phyloP scores from a whole-genome alignment of 208 protist genomes.

The Crithidia thermophila region DNA sequence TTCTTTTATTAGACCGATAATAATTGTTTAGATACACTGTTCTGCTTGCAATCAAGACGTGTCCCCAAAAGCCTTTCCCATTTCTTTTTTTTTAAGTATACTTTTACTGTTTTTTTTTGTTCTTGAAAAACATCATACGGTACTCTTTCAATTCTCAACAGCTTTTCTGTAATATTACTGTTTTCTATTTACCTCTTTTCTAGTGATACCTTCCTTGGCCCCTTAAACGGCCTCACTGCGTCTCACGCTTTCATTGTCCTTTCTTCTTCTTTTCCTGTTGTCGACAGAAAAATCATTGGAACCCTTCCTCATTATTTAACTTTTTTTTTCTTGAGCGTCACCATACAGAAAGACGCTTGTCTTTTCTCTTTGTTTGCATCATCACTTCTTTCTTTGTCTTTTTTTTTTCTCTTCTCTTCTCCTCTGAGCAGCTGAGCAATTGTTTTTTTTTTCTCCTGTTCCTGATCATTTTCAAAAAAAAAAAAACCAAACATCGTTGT shows the following conservation, averaged over 20 bases:
- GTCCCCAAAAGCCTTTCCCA: no score
- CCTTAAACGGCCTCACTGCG: background rate
- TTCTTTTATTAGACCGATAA: no score
- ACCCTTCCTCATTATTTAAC: background rate
- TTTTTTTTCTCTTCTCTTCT: constrained; percentile 6
- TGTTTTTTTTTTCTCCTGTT: background rate
- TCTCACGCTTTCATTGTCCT: background rate
- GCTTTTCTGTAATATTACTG: background rate
- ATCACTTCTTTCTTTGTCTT: constrained; percentile 6
- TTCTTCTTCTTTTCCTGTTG: background rate
- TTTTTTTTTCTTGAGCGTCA: constrained; percentile 4
- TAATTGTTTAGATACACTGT: no score
- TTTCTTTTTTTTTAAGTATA: background rate
- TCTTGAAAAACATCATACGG: background rate
- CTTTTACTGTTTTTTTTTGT: background rate
- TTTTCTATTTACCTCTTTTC: background rate
- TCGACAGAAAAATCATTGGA: background rate
- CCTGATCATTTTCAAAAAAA: background rate
- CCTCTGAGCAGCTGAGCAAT: background rate
- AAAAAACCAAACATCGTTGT: no score
- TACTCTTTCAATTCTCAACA: background rate
- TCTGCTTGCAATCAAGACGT: no score
- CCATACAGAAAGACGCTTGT: background rate
- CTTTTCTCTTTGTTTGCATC: background rate
- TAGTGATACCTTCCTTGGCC: background rate